Evolutionary conservation across 2,329 filamentous ascomycete species (phyloP).

Genomic region (Thermothelomyces thermophilus): DNA sequence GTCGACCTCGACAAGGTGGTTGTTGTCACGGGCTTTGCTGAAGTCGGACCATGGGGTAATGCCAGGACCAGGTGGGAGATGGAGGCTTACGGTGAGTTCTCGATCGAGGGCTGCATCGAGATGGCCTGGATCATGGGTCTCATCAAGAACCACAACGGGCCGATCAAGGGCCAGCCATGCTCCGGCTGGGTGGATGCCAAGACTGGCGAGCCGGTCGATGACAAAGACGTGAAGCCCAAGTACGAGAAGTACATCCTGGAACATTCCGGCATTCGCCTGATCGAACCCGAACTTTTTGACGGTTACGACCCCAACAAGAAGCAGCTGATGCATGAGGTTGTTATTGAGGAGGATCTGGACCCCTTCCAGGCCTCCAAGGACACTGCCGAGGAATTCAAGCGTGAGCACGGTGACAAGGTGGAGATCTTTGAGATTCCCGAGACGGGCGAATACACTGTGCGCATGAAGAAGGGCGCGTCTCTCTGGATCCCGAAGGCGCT

Average conservation of each 20-base stretch:
- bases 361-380: constrained; percentile 97
- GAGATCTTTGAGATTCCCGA: constrained; percentile 94
- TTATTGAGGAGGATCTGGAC: constrained; percentile 94
- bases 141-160: constrained; percentile 97
- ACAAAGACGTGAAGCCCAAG: constrained; percentile 95
- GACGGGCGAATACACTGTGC: constrained; percentile 88
- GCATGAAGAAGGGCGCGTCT: constrained; percentile 89
- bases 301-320: constrained; percentile 99
- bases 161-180: constrained; percentile 92
- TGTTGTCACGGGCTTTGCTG: constrained; percentile 92
- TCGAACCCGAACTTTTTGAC: constrained; percentile 93
- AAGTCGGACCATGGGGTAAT: constrained; percentile 97
- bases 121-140: constrained; percentile 99
- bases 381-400: constrained; percentile 93
- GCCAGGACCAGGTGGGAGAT: constrained; percentile 98
- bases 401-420: constrained; percentile 94
- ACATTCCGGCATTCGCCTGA: constrained; percentile 93
- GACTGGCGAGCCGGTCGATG: constrained; percentile 89
- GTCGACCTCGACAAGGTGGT: constrained; percentile 98
- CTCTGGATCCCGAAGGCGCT: constrained; percentile 96
- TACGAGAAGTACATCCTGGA: constrained; percentile 97
- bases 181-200: constrained; percentile 96
- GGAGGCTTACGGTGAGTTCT: constrained; percentile 95
- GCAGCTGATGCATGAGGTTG: constrained; percentile 94
- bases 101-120: constrained; percentile 93